These are phyloP conservation scores for Aleurites moluccanus DNA, from an alignment of 441 rosid genomes.

Conservation along the genomic window DNA sequence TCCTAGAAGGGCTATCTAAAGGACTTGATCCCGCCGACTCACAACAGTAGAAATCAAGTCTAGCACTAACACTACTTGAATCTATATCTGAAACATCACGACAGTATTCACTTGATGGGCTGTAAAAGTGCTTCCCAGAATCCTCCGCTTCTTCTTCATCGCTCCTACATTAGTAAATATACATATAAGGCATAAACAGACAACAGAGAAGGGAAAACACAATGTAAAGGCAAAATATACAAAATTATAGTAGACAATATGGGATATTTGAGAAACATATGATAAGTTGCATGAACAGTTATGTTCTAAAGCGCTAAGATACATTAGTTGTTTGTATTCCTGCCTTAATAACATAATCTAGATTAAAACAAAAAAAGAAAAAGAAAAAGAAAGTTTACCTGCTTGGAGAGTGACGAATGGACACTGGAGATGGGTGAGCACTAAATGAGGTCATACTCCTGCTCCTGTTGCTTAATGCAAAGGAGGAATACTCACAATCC, in stretches of 20 bases:
- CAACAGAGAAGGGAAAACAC: not conserved
- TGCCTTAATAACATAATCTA: not conserved
- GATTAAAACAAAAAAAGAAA: not conserved
- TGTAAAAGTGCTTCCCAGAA: constrained; percentile 53
- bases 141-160: constrained; percentile 74
- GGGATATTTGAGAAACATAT: not conserved
- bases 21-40: constrained; percentile 83
- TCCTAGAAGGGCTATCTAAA: constrained; percentile 88
- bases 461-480: constrained; percentile 24
- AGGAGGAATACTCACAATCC: constrained; percentile 50
- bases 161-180: constrained; percentile 48
- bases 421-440: constrained; percentile 42
- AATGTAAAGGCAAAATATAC: not conserved
- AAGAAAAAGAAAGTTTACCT: constrained; percentile 44
- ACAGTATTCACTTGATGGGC: constrained; percentile 66
- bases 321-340: not conserved
- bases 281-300: not conserved
- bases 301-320: not conserved
- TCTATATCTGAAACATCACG: constrained; percentile 72
- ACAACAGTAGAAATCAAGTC: constrained; percentile 65
- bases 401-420: too few relatives aligned
- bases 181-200: not conserved
- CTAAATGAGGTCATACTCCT: constrained; percentile 44
- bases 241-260: not conserved
- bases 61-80: constrained; percentile 77